Evolutionary conservation across 2,329 filamentous ascomycete species (phyloP).

Genomic region (Colletotrichum melonis): DNA sequence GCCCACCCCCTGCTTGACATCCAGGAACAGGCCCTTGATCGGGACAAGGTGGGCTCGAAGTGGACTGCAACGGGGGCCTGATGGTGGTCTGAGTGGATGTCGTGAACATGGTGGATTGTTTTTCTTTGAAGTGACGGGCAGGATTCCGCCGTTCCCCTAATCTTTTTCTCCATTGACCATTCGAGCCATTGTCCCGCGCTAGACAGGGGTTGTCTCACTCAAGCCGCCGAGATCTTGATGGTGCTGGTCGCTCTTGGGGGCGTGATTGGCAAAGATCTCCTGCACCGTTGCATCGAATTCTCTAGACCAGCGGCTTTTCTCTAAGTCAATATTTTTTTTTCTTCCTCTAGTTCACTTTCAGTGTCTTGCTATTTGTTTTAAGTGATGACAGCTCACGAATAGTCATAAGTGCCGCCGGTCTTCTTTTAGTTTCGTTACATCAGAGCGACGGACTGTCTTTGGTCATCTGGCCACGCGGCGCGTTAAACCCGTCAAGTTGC

Average conservation of each 20-base stretch:
- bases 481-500: background rate
- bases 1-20: constrained; percentile 3
- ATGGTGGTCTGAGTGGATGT: background rate
- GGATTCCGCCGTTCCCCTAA: constrained; percentile 15
- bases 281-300: constrained; percentile 15
- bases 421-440: background rate
- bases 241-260: constrained; percentile 17
- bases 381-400: background rate
- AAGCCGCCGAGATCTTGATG: constrained; percentile 34
- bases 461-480: background rate
- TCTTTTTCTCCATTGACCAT: background rate
- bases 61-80: background rate
- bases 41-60: background rate
- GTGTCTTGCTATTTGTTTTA: no score
- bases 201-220: constrained; percentile 19
- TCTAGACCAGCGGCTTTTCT: constrained; percentile 10
- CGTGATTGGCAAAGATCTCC: constrained; percentile 28
- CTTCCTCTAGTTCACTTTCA: background rate
- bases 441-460: background rate
- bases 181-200: constrained; percentile 8
- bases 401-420: background rate
- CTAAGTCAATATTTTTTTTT: no score
- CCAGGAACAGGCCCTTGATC: constrained; percentile 24
- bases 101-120: background rate
- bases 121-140: background rate